Base-by-base conservation (phyloP, 768 basidiomycete genomes). In the Fistulinella prunicolor region DNA sequence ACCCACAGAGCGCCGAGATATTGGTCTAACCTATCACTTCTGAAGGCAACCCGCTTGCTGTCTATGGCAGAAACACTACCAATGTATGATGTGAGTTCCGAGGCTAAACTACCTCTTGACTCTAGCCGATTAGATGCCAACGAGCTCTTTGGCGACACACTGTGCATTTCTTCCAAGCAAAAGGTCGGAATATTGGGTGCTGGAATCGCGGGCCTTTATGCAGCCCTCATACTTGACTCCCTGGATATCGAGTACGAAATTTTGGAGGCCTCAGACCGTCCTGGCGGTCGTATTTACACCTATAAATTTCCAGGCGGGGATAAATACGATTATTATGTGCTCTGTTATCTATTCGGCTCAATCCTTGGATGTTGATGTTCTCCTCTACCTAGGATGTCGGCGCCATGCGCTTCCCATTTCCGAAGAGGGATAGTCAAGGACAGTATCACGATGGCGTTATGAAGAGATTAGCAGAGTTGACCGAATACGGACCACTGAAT, bases 251-350 rank as follows among this genome's bases (percentile, higher is more conserved):
- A 60, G 8, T 79, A 74, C 58, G 69, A 75, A n/a, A 73, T 78
- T 34, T 48, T 78, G n/a, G 78, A 79, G 56, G 73, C 70, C 3
- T 59, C 62, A 1, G 56, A 59, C 20, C 71, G 70, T 16, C 44
- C 59, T 29, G 78, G 78, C 3, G 78, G 78, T 23, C 70, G 75
- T 16, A 59, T 76, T 34, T 72, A 56, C 50, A 79, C 77, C 0
- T 59, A 77, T 49, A 61, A 59, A 8, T 78, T 79, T 53, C 43
- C 52, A 2, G 59, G 48, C 13, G 56, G 49, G 3, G 37, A 52
- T 17, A 67, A 70, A 29, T 63, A n/a, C n/a, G n/a, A n/a, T n/a
- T n/a, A n/a, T n/a, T n/a, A n/a, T n/a, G n/a, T n/a, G n/a, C n/a
- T 74, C 41, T 73, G 74, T 52, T 73, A 62, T 35, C 68, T 72